A percentile compares a stretch with the other conserved stretches of the same genome.
phyloP scores from a whole-genome alignment of 352 stramenopile genomes.

The Phytophthora multivora region DNA sequence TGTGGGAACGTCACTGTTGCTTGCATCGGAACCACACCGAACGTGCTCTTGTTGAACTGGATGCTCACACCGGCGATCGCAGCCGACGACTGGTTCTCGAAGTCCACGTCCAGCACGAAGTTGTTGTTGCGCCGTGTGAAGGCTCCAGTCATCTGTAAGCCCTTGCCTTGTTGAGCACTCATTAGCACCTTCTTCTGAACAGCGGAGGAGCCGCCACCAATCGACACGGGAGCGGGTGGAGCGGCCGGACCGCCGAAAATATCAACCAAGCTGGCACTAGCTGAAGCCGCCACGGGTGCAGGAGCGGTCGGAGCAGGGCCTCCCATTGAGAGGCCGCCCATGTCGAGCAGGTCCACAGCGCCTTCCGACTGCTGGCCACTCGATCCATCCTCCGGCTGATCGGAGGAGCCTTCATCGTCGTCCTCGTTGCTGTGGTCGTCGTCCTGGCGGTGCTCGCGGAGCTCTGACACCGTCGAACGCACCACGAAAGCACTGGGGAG shows the following conservation, averaged over 20 bases:
- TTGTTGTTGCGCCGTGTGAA: constrained; percentile 66
- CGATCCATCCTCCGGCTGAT: constrained; percentile 55
- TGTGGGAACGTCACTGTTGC: constrained; percentile 88
- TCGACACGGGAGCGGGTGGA: constrained; percentile 37
- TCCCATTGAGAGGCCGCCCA: constrained; percentile 83
- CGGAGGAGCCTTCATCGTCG: constrained; percentile 65
- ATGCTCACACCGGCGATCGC: constrained; percentile 92
- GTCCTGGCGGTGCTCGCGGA: constrained; percentile 71
- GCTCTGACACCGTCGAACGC: constrained; percentile 78
- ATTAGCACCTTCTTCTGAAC: constrained; percentile 76
- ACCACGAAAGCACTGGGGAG: constrained; percentile 82
- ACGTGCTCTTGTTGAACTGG: constrained; percentile 98
- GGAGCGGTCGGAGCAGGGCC: constrained; percentile 48
- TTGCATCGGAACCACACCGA: constrained; percentile 94
- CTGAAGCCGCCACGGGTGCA: constrained; percentile 32
- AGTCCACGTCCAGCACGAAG: constrained; percentile 80
- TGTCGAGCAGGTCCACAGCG: constrained; percentile 81
- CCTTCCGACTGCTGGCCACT: constrained; percentile 31
- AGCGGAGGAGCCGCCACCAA: constrained; percentile 12
- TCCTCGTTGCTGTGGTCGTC: constrained; percentile 75
- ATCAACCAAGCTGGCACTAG: constrained; percentile 65
- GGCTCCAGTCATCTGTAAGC: constrained; percentile 87
- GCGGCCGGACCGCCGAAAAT: constrained; percentile 78
- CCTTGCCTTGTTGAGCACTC: constrained; percentile 86
- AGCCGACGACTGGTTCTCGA: constrained; percentile 90